phyloP scores from a whole-genome alignment of 1,284 basidiomycete genomes.

The Naganishia liquefaciens region DNA sequence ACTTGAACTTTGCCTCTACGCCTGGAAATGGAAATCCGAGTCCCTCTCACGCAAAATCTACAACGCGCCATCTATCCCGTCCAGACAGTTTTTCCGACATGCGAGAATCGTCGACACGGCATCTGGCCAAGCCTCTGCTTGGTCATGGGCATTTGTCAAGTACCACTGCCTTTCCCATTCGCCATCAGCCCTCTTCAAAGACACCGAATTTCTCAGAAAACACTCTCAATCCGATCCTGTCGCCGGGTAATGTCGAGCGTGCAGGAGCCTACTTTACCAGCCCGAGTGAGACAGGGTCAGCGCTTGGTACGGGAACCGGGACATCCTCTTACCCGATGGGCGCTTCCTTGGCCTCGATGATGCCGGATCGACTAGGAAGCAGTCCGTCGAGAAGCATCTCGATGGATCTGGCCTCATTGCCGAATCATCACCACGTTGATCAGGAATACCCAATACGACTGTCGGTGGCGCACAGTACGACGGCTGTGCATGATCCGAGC shows the following conservation, averaged over 20 bases:
- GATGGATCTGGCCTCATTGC: background rate
- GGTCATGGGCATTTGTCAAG: background rate
- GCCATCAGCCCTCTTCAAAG: background rate
- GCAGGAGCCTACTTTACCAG: conserved; percentile 23
- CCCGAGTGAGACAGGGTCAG: conserved; percentile 20
- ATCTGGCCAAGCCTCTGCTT: background rate
- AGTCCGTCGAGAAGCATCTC: conserved; percentile 2
- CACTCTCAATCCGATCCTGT: background rate
- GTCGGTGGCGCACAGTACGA: conserved; percentile 8
- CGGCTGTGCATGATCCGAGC: conserved; percentile 24
- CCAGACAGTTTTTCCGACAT: background rate
- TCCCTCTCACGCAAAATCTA: background rate
- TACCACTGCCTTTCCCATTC: background rate
- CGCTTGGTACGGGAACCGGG: background rate
- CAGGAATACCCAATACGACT: background rate
- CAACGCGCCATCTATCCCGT: background rate
- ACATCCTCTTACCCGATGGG: background rate
- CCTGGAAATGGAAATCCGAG: background rate
- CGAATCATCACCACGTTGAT: background rate
- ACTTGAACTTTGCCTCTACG: background rate
- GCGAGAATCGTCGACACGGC: background rate
- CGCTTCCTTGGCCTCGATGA: background rate
- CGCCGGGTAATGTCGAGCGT: conserved; percentile 1
- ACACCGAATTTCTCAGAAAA: background rate
- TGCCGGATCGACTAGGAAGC: conserved; percentile 8